Base-by-base conservation (phyloP, 371 early-diverging fungal species). In the Mucor circinelloides region DNA sequence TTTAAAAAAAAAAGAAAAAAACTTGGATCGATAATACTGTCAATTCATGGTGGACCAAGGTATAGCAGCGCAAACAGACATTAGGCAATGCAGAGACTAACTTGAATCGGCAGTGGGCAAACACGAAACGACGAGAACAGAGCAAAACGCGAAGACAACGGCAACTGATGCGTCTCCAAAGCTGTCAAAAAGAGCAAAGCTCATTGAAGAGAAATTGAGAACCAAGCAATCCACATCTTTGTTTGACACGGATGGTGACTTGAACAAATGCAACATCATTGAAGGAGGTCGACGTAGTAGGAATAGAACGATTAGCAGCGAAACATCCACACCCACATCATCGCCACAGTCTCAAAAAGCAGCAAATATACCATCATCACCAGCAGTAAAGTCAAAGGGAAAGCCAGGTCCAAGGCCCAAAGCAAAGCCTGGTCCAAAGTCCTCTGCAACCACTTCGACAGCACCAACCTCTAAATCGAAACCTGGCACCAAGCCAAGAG, bases 231-330 rank as follows among this genome's bases (percentile, higher is more conserved):
- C 32, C 32, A 59, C 30, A 7, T 76, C 81, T 3, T 63, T 83
- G 1, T 83, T 83, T 67, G 83, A 83, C 52, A 79, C 79, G 6
- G 83, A 83, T 64, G 83, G 83, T 36, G 77, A 83, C 66, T 23
- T 83, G 6, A 77, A 73, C 27, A 48, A 61, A 32, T 74, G 73
- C 36, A 83, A 83, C 31, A 83, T 83, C 54, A 60, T 83, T 58
- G 69, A 75, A 60, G 69, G 73, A 2, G 42, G 52, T 30, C 58
- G 69, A 59, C 63, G 66, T n/a, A 56, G 42, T 6, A 27, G 70
- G 50, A 66, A 34, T 13, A 32, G 67, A 60, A 46, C 63, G 2
- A n/a, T 19, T 56, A 42, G 34, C 25, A 52, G 19, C 28, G 55
- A 64, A 9, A 3, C 40, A 9, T 23, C 54, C 15, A 9, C 40